phyloP scores from a whole-genome alignment of 192 early-diverging fungal species.

The Gaertneriomyces semiglobifer region DNA sequence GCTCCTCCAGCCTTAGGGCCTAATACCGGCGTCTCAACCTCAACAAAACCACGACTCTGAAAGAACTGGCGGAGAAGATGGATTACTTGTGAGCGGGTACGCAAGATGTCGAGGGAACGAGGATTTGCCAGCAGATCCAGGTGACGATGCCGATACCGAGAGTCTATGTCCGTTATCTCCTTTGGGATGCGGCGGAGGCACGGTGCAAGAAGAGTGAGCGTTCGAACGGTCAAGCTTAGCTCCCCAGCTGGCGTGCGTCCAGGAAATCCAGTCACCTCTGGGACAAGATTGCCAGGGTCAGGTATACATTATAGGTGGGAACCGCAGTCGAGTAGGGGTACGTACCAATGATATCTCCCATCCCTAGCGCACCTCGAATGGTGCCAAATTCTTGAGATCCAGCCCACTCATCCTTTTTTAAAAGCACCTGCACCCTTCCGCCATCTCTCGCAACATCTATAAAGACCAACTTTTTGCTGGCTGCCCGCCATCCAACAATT shows the following conservation, averaged over 20 bases:
- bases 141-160: conserved; percentile 66
- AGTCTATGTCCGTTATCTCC: conserved; percentile 40
- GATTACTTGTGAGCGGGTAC: conserved; percentile 52
- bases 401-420: conserved; percentile 45
- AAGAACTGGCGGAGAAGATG: conserved; percentile 63
- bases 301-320: neutral
- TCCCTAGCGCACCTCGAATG: conserved; percentile 44
- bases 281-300: conserved; percentile 5
- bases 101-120: conserved; percentile 46
- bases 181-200: conserved; percentile 68
- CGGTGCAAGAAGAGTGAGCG: conserved; percentile 59
- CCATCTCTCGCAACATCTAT: conserved; percentile 64
- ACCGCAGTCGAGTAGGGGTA: neutral
- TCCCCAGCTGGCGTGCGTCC: conserved; percentile 71
- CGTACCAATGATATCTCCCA: conserved; percentile 66
- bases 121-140: conserved; percentile 74
- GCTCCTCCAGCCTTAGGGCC: conserved; percentile 74
- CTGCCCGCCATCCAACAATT: conserved; percentile 62
- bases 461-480: conserved; percentile 71
- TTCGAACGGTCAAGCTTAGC: conserved; percentile 61
- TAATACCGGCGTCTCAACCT: conserved; percentile 83
- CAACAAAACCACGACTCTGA: conserved; percentile 63
- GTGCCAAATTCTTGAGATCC: conserved; percentile 43
- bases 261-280: conserved; percentile 52
- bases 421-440: conserved; percentile 61